These are phyloP conservation scores for Penicillium sp. DNA, from an alignment of 2,329 filamentous ascomycete species.

Conservation along the genomic window DNA sequence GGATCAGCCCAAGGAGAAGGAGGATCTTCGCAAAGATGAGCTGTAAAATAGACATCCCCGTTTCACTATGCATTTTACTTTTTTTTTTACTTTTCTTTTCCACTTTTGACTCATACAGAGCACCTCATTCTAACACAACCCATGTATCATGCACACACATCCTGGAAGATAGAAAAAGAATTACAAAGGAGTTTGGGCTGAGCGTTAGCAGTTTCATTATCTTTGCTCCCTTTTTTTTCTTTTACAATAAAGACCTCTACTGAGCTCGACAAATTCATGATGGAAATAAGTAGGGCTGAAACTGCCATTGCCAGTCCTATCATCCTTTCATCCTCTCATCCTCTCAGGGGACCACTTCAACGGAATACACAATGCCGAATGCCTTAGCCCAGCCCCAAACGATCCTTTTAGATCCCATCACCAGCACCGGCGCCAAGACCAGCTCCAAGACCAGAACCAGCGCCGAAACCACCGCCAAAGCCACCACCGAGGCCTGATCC, in stretches of 20 bases:
- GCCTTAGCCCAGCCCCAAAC: not conserved
- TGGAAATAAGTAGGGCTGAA: not conserved
- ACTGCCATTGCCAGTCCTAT: not conserved
- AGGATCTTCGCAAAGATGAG: conserved; percentile 34
- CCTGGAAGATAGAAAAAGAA: conserved; percentile 20
- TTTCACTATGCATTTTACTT: conserved; percentile 5
- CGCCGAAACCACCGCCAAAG: conserved; percentile 1
- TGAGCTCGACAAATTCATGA: not conserved
- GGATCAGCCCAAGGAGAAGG: conserved; percentile 22
- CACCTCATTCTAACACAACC: conserved; percentile 14
- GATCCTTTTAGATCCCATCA: not conserved
- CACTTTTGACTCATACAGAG: conserved; percentile 12
- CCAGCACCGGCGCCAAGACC: not conserved
- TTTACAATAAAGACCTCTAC: not conserved
- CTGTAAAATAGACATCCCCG: conserved; percentile 19
- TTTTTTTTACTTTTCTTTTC: conserved; percentile 8
- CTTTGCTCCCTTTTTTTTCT: not conserved
- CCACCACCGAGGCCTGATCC: conserved; percentile 2
- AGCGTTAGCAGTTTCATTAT: conserved; percentile 1
- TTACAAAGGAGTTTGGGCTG: conserved; percentile 17
- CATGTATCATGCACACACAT: conserved; percentile 18
- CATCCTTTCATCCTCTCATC: not conserved
- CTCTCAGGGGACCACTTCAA: not conserved
- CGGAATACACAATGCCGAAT: not conserved
- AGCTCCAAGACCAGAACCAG: not conserved